Conservation (phyloP, 495 filamentous ascomycete genomes). For the Xylaria curta region DNA sequence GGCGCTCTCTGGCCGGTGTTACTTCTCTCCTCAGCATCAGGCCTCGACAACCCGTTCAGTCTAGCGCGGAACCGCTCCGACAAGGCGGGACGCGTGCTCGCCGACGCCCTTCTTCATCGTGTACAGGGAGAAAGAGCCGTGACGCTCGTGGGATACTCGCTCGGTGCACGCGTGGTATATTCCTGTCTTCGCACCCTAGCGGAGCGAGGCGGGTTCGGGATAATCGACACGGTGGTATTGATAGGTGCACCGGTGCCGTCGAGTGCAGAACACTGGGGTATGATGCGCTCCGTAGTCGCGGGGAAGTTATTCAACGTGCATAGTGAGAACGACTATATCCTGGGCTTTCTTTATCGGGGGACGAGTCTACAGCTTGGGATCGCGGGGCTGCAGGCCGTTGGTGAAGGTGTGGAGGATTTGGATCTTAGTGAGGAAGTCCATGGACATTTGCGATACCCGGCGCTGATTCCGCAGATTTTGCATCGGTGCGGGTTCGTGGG, state of each 20-base stretch:
- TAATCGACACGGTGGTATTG: conserved; percentile 80
- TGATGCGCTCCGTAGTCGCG: conserved; percentile 72
- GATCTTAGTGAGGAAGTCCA: conserved; percentile 74
- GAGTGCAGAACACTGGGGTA: conserved; percentile 66
- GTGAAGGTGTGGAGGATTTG: conserved; percentile 75
- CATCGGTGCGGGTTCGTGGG: conserved; percentile 71
- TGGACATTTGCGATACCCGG: conserved; percentile 76
- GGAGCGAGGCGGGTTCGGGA: conserved; percentile 73
- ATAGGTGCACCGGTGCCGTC: conserved; percentile 83
- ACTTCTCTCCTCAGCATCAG: conserved; percentile 66
- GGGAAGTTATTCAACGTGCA: conserved; percentile 80
- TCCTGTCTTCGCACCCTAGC: conserved; percentile 74
- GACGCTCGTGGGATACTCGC: conserved; percentile 81
- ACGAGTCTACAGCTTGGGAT: conserved; percentile 78
- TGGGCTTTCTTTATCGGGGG: conserved; percentile 79
- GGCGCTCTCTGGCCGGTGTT: conserved; percentile 79
- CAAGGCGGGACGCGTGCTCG: conserved; percentile 82
- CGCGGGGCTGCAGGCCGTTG: conserved; percentile 72
- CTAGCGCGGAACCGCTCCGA: conserved; percentile 77
- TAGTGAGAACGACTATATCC: conserved; percentile 76
- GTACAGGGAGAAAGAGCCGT: conserved; percentile 87
- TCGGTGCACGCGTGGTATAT: conserved; percentile 84
- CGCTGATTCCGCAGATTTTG: conserved; percentile 71
- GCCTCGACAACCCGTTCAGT: conserved; percentile 86
- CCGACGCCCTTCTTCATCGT: conserved; percentile 82